Evolutionary conservation across 2,329 filamentous ascomycete species (phyloP).

Genomic region (Talaromyces rugulosus): DNA sequence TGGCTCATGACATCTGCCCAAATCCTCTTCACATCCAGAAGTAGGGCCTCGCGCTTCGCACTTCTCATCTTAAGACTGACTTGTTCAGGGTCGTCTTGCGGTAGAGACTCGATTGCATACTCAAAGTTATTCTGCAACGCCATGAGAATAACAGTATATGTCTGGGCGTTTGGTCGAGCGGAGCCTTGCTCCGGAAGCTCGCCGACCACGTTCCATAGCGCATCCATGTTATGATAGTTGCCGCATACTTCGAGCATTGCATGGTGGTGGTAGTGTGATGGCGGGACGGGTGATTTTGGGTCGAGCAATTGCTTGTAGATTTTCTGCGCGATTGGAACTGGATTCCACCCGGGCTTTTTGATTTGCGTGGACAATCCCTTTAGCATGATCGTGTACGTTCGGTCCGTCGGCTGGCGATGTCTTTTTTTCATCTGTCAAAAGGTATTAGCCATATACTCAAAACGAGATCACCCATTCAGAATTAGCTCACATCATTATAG

Average conservation of each 20-base stretch:
- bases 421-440: slow-evolving; percentile 83
- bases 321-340: slow-evolving; percentile 64
- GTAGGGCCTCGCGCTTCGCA: slow-evolving; percentile 32
- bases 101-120: slow-evolving; percentile 23
- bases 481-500: slow-evolving; percentile 72
- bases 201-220: slow-evolving; percentile 71
- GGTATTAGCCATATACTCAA: neutral
- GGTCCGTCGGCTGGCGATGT: slow-evolving; percentile 70
- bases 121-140: slow-evolving; percentile 57
- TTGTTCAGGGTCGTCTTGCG: slow-evolving; percentile 20
- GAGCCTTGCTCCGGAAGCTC: slow-evolving; percentile 62
- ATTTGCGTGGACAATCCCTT: slow-evolving; percentile 64
- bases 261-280: slow-evolving; percentile 80
- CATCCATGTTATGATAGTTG: slow-evolving; percentile 69
- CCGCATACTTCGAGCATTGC: slow-evolving; percentile 80
- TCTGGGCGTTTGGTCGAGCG: slow-evolving; percentile 63
- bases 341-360: slow-evolving; percentile 49
- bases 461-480: too few relatives aligned
- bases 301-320: slow-evolving; percentile 73
- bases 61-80: slow-evolving; percentile 19
- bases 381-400: slow-evolving; percentile 82
- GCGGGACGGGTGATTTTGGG: slow-evolving; percentile 60
- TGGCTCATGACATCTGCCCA: slow-evolving; percentile 77
- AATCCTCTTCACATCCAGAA: slow-evolving; percentile 66
- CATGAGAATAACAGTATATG: slow-evolving; percentile 80